Evolutionary conservation across 108 stramenopile genomes (phyloP), one percentile per base, ranked within the genome.

Genomic region (Pseudonitzschia pungens): DNA sequence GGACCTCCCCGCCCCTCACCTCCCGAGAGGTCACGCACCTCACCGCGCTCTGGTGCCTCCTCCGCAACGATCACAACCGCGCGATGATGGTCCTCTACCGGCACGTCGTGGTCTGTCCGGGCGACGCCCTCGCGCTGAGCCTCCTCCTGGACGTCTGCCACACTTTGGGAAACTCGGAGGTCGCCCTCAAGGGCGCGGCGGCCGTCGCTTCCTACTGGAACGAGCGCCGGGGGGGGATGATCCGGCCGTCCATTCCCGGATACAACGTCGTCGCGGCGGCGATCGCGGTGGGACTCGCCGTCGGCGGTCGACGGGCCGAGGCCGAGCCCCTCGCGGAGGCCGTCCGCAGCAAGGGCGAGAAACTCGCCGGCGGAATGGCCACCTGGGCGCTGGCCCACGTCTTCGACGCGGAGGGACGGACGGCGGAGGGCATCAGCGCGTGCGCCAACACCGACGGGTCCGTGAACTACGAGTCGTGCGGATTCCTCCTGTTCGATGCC

Each of bases 161-260:
- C 55, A 80, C 83, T 9, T 54, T 88, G 18, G 89, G 90, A 0
- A 89, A 94, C 68, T 78, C 80, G 40, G 56, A 76, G 15, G 74
- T 84, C 41, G 93, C 93, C n/a, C 69, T 82, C 6, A 53, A 85
- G 78, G 83, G 88, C 31, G 83, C 86, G 52, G 75, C 84, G n/a
- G 81, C 89, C 48, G 93, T 94, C 29, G 76, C 87, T 12, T 67
- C 89, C 2, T 94, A 94, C 65, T 94, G 93, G 90, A 72, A 81
- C 24, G 93, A 94, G 78, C 89, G 93, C 33, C 75, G 84, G 69
- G 68, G 84, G 20, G 74, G 81, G 45, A 73, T 79, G 41, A 21
- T 85, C 7, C 81, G 77, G 6, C 88, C 83, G 1, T 75, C 80
- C 15, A 82, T 88, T 42, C 83, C 87, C 42, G 91, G 85, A 26